Conservation (phyloP, 2,329 filamentous ascomycete species). For the Escovopsis sp. region DNA sequence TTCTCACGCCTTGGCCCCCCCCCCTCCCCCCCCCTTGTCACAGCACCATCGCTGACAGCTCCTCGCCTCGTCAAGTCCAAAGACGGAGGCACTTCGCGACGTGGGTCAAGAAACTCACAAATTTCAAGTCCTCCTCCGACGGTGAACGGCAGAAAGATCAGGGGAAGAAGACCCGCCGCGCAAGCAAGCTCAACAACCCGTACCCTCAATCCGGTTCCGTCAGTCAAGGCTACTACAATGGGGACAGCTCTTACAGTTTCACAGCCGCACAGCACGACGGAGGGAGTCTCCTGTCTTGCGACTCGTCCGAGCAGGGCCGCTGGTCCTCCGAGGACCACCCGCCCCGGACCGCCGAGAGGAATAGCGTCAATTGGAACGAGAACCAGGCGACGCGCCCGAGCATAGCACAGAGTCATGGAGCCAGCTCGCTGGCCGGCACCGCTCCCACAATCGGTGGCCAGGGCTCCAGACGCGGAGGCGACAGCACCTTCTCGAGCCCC, state of each 20-base stretch:
- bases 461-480: slow-evolving; percentile 53
- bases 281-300: slow-evolving; percentile 38
- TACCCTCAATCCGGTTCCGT: slow-evolving; percentile 68
- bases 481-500: slow-evolving; percentile 69
- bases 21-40: not conserved
- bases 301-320: slow-evolving; percentile 36
- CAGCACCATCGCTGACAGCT: not conserved
- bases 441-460: slow-evolving; percentile 52
- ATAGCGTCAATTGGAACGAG: slow-evolving; percentile 69
- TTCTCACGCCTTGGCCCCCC: not conserved
- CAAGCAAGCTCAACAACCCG: slow-evolving; percentile 63
- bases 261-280: slow-evolving; percentile 40
- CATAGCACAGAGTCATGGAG: slow-evolving; percentile 57
- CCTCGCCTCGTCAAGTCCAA: slow-evolving; percentile 48
- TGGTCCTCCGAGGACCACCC: slow-evolving; percentile 44
- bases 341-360: slow-evolving; percentile 47
- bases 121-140: slow-evolving; percentile 62
- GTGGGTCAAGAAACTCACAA: slow-evolving; percentile 88
- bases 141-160: slow-evolving; percentile 31
- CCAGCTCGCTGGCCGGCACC: slow-evolving; percentile 56
- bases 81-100: slow-evolving; percentile 78
- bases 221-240: slow-evolving; percentile 12
- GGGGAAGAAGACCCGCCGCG: slow-evolving; percentile 37
- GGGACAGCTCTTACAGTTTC: slow-evolving; percentile 38
- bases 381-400: slow-evolving; percentile 62